Base-by-base conservation (phyloP, 768 basidiomycete species). In the Goffeauzyma gilvescens region DNA sequence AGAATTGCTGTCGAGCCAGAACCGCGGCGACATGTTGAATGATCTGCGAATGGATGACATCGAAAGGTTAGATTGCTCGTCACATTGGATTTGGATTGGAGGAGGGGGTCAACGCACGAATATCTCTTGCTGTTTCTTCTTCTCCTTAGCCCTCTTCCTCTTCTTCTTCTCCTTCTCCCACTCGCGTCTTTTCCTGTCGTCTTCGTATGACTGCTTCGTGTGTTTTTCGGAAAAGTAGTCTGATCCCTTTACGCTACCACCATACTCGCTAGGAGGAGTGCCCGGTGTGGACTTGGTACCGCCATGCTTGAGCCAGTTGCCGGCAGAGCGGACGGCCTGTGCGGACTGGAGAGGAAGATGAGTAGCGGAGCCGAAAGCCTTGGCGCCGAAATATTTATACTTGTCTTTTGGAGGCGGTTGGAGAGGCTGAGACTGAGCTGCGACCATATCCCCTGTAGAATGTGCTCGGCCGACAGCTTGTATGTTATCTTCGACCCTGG, bases 21-120 rank as follows among this genome's bases (percentile, higher is more conserved):
- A 86, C 75, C 12, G 78, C 76, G 2, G 82, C 82, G 22, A 85
- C 78, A 51, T 86, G 81, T 41, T 75, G 76, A 18, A 80, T 81
- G 46, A 81, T 82, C 80, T 81, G 32, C 12, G 12, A 20, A 25
- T 15, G 30, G 6, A 6, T 6, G 5, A n/a, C 24, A 6, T 23
- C 24, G 20, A 9, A 25, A 27, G 27, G 4, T 13, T 8, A 24
- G 26, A 15, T 4, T 13, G 3, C 25, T 25, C 3, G n/a, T 23
- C 9, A 24, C 8, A 6, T 10, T 12, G n/a, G 5, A 1, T 7
- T 13, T 10, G 9, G 5, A 13, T 26, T n/a, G 28, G 28, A 30
- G n/a, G n/a, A n/a, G 28, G 51, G 27, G 37, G 40, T 30, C 25
- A 21, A 66, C 75, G 53, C 55, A 82, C 81, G 58, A 74, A 84